Evolutionary conservation across 2,329 filamentous ascomycete genomes (phyloP).

Genomic region (Colletotrichum lupini): DNA sequence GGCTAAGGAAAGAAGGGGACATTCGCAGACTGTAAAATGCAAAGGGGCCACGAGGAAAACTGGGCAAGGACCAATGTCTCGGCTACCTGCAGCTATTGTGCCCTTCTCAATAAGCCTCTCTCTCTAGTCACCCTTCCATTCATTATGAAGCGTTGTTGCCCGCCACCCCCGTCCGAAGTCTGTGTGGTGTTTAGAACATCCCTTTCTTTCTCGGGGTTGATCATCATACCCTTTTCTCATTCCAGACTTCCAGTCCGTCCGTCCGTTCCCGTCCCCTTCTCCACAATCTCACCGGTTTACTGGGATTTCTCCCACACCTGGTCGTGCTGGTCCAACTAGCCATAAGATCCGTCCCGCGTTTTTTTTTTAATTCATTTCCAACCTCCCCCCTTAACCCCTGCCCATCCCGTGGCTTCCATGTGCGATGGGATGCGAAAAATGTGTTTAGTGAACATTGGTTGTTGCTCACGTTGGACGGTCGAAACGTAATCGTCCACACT

Average conservation of each 20-base stretch:
- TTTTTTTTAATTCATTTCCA: background rate
- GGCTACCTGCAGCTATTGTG: constrained; percentile 30
- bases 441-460: background rate
- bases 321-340: background rate
- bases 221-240: background rate
- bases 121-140: background rate
- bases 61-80: constrained; percentile 24
- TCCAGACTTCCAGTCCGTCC: background rate
- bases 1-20: background rate
- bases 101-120: background rate
- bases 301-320: background rate
- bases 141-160: background rate
- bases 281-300: background rate
- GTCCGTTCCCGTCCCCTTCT: background rate
- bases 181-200: background rate
- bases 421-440: background rate
- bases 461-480: too few relatives aligned
- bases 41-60: background rate
- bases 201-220: background rate
- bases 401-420: background rate
- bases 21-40: background rate
- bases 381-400: background rate
- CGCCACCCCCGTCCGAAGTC: background rate
- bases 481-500: too few relatives aligned
- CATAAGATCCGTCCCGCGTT: background rate